phyloP scores from a whole-genome alignment of 345 rosid genomes.

The sweet orange (Citrus sinensis) region DNA sequence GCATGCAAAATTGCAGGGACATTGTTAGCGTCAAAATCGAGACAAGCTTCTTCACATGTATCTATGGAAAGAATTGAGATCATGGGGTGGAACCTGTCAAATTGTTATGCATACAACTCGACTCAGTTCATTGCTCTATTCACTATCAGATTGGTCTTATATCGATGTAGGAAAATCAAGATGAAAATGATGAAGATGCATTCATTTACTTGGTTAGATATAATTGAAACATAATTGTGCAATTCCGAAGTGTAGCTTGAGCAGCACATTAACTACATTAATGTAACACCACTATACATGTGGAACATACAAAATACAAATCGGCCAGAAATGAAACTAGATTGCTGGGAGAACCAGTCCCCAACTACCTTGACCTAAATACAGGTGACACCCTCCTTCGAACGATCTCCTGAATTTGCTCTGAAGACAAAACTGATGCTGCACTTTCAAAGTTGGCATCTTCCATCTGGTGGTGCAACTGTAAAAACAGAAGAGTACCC shows the following conservation, averaged over 20 bases:
- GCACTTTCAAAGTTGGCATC: slow-evolving; percentile 45
- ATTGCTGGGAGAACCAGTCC: not conserved
- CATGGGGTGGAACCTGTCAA: not conserved
- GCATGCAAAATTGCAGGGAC: not conserved
- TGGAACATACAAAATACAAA: not conserved
- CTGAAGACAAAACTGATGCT: slow-evolving; percentile 56
- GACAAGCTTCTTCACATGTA: not conserved
- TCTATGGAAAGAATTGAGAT: not conserved
- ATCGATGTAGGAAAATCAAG: not conserved
- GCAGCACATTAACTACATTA: not conserved
- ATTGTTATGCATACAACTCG: not conserved
- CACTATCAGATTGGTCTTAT: not conserved
- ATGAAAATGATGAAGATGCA: not conserved
- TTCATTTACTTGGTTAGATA: not conserved
- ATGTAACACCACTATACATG: not conserved
- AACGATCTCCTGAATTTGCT: slow-evolving; percentile 61
- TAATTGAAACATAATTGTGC: not conserved
- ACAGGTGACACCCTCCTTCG: slow-evolving; percentile 63
- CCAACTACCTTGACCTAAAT: slow-evolving; percentile 38
- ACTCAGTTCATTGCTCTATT: not conserved
- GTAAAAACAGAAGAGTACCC: slow-evolving; percentile 15
- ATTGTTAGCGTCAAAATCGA: not conserved
- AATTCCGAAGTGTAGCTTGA: too few relatives aligned
- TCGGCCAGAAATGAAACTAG: not conserved
- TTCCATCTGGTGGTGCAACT: slow-evolving; percentile 66